These are phyloP conservation scores for Trypanosoma melophagium DNA, from an alignment of 208 protist genomes.

Conservation along the genomic window DNA sequence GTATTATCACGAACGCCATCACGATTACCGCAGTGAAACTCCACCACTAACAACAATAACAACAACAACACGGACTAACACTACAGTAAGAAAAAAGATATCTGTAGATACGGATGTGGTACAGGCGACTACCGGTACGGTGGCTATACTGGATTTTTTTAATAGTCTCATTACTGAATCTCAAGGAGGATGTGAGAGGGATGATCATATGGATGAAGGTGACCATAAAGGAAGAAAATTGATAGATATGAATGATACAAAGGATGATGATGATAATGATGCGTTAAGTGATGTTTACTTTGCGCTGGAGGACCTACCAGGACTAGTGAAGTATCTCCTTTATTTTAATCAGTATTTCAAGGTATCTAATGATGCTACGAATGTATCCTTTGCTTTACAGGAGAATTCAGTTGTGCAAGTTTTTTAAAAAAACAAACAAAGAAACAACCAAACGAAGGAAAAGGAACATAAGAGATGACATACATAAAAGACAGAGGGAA, in stretches of 20 bases:
- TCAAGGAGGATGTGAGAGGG: too few species aligned
- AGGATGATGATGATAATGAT: neutral
- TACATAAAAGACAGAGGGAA: neutral
- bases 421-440: neutral
- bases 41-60: neutral
- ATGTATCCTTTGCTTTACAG: conserved; percentile 21
- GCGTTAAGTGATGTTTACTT: neutral
- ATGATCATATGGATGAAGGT: too few species aligned
- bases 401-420: neutral
- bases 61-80: too few species aligned
- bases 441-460: neutral
- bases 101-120: neutral
- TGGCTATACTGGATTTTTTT: conserved; percentile 28
- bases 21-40: too few species aligned
- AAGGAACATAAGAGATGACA: neutral
- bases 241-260: neutral
- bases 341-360: conserved; percentile 34
- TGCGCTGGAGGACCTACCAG: conserved; percentile 24
- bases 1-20: conserved; percentile 24
- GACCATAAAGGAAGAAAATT: neutral
- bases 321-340: conserved; percentile 31
- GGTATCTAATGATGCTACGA: conserved; percentile 14
- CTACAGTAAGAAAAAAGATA: neutral
- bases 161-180: conserved; percentile 11
- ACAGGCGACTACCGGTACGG: conserved; percentile 5